Evolutionary conservation across 139 green algal genomes (phyloP), one percentile per base, ranked within the genome.

Genomic region (Micractinium sp.): DNA sequence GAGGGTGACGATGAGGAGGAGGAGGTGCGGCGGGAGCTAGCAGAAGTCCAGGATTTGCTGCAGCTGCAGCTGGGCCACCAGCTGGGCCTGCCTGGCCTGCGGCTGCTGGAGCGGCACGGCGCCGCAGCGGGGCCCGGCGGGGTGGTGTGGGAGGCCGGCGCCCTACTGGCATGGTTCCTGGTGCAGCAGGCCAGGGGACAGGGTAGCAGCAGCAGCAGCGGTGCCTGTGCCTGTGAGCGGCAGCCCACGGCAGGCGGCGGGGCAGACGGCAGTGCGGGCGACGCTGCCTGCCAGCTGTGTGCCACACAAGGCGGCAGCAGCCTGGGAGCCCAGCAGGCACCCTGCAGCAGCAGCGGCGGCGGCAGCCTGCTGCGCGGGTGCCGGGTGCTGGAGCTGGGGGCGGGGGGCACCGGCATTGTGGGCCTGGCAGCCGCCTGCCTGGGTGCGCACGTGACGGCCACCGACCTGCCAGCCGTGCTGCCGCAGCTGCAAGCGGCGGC

Each of bases 161-260:
- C 77, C 29, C 76, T 89, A 76, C 86, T 89, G 27, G 86, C 86
- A 12, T 85, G 86, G 86, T 75, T 89, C 18, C 56, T 89, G 38
- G 73, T 83, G 35, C 71, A 82, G 47, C 85, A 88, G 31, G 31
- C 19, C 36, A 82, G 71, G 29, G 29, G 31, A 16, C 27, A 5
- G 1, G 31, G 5, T 13, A 14, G 33, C 63, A 79, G 27, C 82
- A 27, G 82, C 63, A 35, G 63, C 63, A 38, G 82, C 61, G 78
- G 23, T 63, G 78, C 13, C 56, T 53, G 63, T 9, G 35, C 77
- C 38, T 38, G 71, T 27, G 31, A n/a, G 15, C 83, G 67, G 83
- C 66, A 61, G n/a, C 20, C 18, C 36, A 39, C 67, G 2, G 83
- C 83, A 69, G 38, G 60, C 38, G 9, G 23, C 76, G 36, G 18